Base-by-base conservation (phyloP, 106 monocot genomes). In the Dendrobium chrysotoxum region DNA sequence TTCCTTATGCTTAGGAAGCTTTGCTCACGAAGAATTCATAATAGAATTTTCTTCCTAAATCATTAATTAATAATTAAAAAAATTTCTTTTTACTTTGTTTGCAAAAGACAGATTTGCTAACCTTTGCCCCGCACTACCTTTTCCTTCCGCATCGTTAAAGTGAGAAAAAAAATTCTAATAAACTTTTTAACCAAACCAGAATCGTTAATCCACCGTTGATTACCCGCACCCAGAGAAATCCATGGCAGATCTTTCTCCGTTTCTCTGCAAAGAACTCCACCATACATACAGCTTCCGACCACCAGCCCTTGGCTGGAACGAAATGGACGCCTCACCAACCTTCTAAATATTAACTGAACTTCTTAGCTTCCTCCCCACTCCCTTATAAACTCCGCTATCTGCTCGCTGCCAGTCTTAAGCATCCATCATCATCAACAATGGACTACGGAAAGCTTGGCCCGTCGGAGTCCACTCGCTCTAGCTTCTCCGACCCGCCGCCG, bases 401-500 rank as follows among this genome's bases (percentile, higher is more conserved):
- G 38, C 42, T 40, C 18, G 1, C 40, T 8, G 5, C 12, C 20
- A 18, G 4, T 42, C 39, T 42, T 74, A 16, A 18, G 15, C 74
- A 21, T 13, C 7, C 41, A 74, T 40, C 39, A 74, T 40, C 39
- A 74, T 40, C 74, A 41, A 6, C 23, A 26, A 90, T 90, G 90
- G 81, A 80, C 41, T 90, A 87, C 79, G 87, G 79, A 15, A 72
- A 55, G 72, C 79, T 85, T n/a, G 90, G 83, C 28, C 38, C 68
- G 4, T 46, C 85, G 78, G 80, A 81, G 75, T 58, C 84, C 11
- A 45, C 53, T 16, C 68, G 30, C 75, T 70, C 84, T 13, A 50
- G 50, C 31, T 4, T 70, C 13, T 1, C 81, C 79, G 79, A 76
- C 39, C 53, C 78, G 2, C 11, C 21, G 0, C 67, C 10, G 26